A percentile compares a stretch with the other conserved stretches of the same genome.
Evolutionary conservation across 306 rosid genomes (phyloP).

Genomic region (Amphicarpaea edgeworthii): DNA sequence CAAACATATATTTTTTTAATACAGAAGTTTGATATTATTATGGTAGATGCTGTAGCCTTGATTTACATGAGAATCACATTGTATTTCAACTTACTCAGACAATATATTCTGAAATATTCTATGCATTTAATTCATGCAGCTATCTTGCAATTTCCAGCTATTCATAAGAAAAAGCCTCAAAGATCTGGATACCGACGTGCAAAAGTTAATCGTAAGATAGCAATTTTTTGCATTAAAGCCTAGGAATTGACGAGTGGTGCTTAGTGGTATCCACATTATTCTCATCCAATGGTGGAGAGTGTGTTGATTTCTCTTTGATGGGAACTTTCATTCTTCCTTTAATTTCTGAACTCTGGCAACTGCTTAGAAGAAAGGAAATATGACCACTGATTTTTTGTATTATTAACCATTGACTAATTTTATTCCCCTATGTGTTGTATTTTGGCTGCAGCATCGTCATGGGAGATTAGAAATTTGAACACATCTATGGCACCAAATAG

Average conservation of each 20-base stretch:
- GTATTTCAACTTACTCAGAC: constrained; percentile 36
- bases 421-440: constrained; percentile 34
- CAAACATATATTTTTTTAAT: neutral
- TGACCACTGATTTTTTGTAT: neutral
- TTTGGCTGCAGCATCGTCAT: constrained; percentile 77
- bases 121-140: constrained; percentile 72
- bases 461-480: constrained; percentile 86
- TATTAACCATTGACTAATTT: constrained; percentile 34
- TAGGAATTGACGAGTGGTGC: constrained; percentile 27
- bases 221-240: constrained; percentile 34
- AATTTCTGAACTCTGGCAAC: constrained; percentile 32
- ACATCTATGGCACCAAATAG: constrained; percentile 61
- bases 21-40: constrained; percentile 23
- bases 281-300: neutral
- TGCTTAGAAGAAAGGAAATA: constrained; percentile 32
- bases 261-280: constrained; percentile 11
- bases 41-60: constrained; percentile 27
- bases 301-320: neutral
- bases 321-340: constrained; percentile 9
- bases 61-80: constrained; percentile 25
- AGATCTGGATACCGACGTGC: constrained; percentile 86
- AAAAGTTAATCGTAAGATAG: constrained; percentile 77
- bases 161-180: constrained; percentile 84
- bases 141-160: constrained; percentile 82
- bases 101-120: constrained; percentile 32